These are phyloP conservation scores for Neonothopanus nambi DNA, from an alignment of 1,284 basidiomycete species.

Conservation along the genomic window DNA sequence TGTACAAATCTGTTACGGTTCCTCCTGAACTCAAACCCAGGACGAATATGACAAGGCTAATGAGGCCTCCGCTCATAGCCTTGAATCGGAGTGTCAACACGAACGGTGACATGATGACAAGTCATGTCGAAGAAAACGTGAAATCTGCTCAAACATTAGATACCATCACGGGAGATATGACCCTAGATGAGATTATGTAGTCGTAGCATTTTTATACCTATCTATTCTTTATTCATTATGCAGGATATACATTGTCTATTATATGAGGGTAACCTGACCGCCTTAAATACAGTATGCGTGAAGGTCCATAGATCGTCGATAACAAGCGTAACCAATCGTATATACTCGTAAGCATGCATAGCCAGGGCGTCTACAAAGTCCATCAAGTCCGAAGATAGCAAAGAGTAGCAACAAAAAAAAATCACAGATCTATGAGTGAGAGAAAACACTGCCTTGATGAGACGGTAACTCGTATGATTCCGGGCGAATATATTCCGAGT, in stretches of 20 bases:
- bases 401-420: too few relatives aligned
- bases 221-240: not conserved
- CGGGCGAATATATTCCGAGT: slow-evolving; percentile 13
- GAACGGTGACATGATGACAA: too few relatives aligned
- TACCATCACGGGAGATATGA: slow-evolving; percentile 49
- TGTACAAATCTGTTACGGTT: slow-evolving; percentile 70
- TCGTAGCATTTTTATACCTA: not conserved
- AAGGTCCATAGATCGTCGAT: too few relatives aligned
- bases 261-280: too few relatives aligned
- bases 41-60: slow-evolving; percentile 62
- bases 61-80: slow-evolving; percentile 51
- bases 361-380: too few relatives aligned
- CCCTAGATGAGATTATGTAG: slow-evolving; percentile 55
- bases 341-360: too few relatives aligned
- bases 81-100: slow-evolving; percentile 43
- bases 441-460: slow-evolving; percentile 8
- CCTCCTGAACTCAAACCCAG: slow-evolving; percentile 59
- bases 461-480: slow-evolving; percentile 13
- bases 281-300: too few relatives aligned
- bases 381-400: too few relatives aligned
- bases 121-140: too few relatives aligned
- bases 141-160: slow-evolving; percentile 23
- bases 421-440: not conserved
- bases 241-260: too few relatives aligned
- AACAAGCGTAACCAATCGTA: too few relatives aligned